A percentile compares a stretch with the other conserved stretches of the same genome.
Evolutionary conservation across 371 early-diverging fungal species (phyloP).

Genomic region (Apophysomyces trapeziformis): DNA sequence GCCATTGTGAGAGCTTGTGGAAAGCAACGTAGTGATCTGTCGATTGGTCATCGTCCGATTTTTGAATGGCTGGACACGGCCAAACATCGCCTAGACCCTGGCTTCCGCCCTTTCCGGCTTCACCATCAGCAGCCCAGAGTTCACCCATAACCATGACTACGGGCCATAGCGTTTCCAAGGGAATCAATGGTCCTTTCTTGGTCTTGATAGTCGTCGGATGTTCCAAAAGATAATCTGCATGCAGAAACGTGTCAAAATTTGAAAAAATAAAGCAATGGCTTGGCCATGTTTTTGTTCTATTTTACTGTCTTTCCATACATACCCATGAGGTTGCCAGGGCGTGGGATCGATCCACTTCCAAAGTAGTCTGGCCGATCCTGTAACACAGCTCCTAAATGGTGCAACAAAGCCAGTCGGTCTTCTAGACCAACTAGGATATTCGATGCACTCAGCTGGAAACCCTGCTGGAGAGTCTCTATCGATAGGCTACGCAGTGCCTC

Average conservation of each 20-base stretch:
- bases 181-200: constrained; percentile 57
- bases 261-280: not conserved
- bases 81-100: constrained; percentile 86
- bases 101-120: constrained; percentile 60
- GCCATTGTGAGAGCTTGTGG: constrained; percentile 94
- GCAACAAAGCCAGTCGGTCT: constrained; percentile 74
- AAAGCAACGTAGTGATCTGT: constrained; percentile 70
- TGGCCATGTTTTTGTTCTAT: not conserved
- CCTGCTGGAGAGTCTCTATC: constrained; percentile 55
- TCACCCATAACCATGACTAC: constrained; percentile 67
- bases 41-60: constrained; percentile 22
- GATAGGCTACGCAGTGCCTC: constrained; percentile 61
- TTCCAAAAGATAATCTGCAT: constrained; percentile 44
- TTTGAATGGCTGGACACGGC: constrained; percentile 62
- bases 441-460: constrained; percentile 76
- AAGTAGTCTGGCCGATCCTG: constrained; percentile 52
- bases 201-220: constrained; percentile 53
- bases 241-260: not conserved
- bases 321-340: constrained; percentile 90
- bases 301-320: constrained; percentile 21
- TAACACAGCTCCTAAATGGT: constrained; percentile 65
- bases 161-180: constrained; percentile 79
- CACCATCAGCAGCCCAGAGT: constrained; percentile 54
- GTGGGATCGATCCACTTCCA: constrained; percentile 47
- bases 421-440: constrained; percentile 82